A percentile compares a stretch with the other conserved stretches of the same genome.
Evolutionary conservation across 805 yeast species (phyloP).

Genomic region (Nakazawaea ishiwadae): DNA sequence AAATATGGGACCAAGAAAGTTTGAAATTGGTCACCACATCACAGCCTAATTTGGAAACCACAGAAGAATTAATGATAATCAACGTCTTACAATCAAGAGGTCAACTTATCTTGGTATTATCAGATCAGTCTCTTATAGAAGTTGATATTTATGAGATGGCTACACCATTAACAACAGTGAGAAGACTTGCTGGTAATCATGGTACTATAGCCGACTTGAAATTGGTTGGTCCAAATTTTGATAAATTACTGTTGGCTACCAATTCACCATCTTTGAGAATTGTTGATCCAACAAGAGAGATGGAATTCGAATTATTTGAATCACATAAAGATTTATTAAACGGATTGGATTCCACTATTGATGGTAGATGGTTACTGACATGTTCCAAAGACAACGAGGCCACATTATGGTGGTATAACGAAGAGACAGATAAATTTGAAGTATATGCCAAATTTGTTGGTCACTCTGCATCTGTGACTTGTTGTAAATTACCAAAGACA

Average conservation of each 20-base stretch:
- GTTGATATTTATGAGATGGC: conserved; percentile 22
- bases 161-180: conserved; percentile 35
- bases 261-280: conserved; percentile 87
- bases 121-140: conserved; percentile 75
- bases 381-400: conserved; percentile 89
- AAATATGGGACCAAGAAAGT: conserved; percentile 52
- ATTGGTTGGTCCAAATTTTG: conserved; percentile 60
- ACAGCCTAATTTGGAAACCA: conserved; percentile 45
- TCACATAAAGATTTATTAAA: conserved; percentile 88
- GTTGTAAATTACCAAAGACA: conserved; percentile 67
- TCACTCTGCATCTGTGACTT: conserved; percentile 83
- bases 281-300: conserved; percentile 55
- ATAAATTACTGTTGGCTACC: conserved; percentile 78
- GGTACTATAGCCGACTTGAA: conserved; percentile 91
- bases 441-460: conserved; percentile 70
- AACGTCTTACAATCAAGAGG: conserved; percentile 41
- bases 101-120: conserved; percentile 46
- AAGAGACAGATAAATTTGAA: conserved; percentile 31
- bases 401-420: conserved; percentile 70
- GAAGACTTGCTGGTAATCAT: conserved; percentile 84
- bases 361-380: conserved; percentile 88
- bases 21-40: conserved; percentile 45
- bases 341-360: conserved; percentile 67
- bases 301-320: conserved; percentile 60
- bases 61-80: conserved; percentile 69